Base-by-base conservation (phyloP, 805 yeast genomes). In the Priceomyces medius region DNA sequence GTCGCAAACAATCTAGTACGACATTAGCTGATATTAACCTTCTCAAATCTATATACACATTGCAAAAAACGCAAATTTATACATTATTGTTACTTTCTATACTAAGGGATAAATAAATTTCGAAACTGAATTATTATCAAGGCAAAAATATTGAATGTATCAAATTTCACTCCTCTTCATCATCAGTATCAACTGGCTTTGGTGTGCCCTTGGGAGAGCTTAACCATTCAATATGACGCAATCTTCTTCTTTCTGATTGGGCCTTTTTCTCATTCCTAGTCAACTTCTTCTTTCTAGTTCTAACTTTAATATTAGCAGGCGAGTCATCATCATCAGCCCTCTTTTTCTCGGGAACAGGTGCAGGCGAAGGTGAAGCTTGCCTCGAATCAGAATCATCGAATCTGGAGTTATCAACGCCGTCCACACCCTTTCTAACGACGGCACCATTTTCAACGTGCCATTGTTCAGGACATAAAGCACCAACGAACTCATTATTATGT, bases 161-260 rank as follows among this genome's bases (percentile, higher is more conserved):
- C 4, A 17, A n/a, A 18, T 24, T 24, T 18, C 14, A 31, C 44
- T 76, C 77, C 24, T 83, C 91, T 64, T 91, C 98, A 49, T 88
- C 97, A 59, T 93, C 98, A 28, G 97, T 84, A 58, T 93, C 96
- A 21, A 74, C 81, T 4, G 97, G 95, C 62, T 85, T 86, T 53
- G 98, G 98, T 16, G 99, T 93, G 23, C 99, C 99, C 81, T 93
- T 93, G 51, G 99, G 97, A 55, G 95, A 80, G 53, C 83, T 83
- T 61, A 91, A 77, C 99, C 99, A 91, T 55, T 87, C 96, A 41
- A 91, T 74, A 64, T 91, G 86, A 68, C 98, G 83, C 64, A 88
- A 70, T 68, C 99, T 83, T 73, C 98, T 85, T 73, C 98, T 83
- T 64, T 86, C 95, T 28, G 84, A 95, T 68, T 90, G 89, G 35